Base-by-base conservation (phyloP, 345 rosid species). In the Syzygium grande region DNA sequence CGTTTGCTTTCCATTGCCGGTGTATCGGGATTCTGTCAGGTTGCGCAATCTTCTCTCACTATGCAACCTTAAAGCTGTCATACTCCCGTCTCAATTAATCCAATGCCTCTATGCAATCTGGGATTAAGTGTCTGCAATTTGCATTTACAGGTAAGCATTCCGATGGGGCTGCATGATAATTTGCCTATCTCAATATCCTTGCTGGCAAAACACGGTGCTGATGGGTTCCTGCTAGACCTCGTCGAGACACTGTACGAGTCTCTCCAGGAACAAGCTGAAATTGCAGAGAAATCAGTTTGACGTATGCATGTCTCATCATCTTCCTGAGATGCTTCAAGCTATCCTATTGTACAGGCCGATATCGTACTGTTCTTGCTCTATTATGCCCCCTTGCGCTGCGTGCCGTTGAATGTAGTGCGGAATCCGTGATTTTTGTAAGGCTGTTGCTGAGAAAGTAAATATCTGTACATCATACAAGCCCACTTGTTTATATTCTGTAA, bases 11-110 rank as follows among this genome's bases (percentile, higher is more conserved):
- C 96, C 5, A 89, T 97, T 58, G 94, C 96, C 9, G 98, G 96
- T 49, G 92, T 95, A 63, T 97, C 99, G 38, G 98, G 99, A 86
- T 94, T 94, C 91, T 97, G 99, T 90, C 99, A 95, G 98, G 98
- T 93, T 53, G 9, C 7, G 8, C 56, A 29, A 52, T 87, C 16
- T 84, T 80, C 79, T 54, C 17, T 63, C 79, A 41, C 61, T 56
- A 19, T 15, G 29, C 34, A 13, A 3, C 17, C 14, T 34, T 16
- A 34, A 25, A 21, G 6, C 49, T 73, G 25, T 43, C 11, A 14
- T 80, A 30, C 61, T 56, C 29, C 14, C 4, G 79, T 59, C 30
- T 11, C 12, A 51, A 16, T 53, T 16, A 53, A 53, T 53, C 7
- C 58, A 9, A 30, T 54, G 5, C 7, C 2, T 78, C 30, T 34